Base-by-base conservation (phyloP, 1,284 basidiomycete species). In the Tilletia setariae region DNA sequence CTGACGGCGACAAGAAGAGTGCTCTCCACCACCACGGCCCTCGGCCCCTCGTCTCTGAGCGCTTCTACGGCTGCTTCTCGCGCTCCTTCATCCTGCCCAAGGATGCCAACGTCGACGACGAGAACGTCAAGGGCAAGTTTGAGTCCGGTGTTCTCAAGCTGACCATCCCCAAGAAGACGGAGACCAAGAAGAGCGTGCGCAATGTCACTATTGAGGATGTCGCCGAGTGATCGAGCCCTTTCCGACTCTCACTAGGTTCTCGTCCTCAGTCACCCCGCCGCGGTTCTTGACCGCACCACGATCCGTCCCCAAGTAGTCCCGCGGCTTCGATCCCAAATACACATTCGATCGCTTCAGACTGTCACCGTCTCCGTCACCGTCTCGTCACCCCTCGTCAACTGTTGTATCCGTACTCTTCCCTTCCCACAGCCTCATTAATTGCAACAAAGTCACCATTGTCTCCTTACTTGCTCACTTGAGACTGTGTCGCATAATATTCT, bases 101-200 rank as follows among this genome's bases (percentile, higher is more conserved):
- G 30, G 69, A 70, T 1, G 75, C 73, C 65, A 67, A 77, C 59
- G 40, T 67, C 8, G 68, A 77, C 65, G 65, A 70, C 53, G 15
- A 67, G 16, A 53, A 65, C 23, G 66, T 76, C 70, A 76, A 75
- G 69, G 75, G 72, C 2, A 68, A 70, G 67, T 77, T 75, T 71
- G 67, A 67, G 62, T 68, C 75, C 46, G 75, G 75, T 64, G 66
- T 77, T 44, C 75, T 77, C 35, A 71, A 72, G 32, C 68, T 77
- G 68, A 71, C 74, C 63, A 70, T 77, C 11, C 69, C 74, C 49
- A 77, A 77, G 74, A 74, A 71, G 71, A 63, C 68, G 65, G 67
- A 73, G 68, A 19, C 49, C 19, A 61, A 66, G 49, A 25, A 30
- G 28, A 16, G 4, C 28, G 63, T 64, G 19, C 44, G 63, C 44